Evolutionary conservation across 139 green algal genomes (phyloP).

Genomic region (Tetraselmis chui): DNA sequence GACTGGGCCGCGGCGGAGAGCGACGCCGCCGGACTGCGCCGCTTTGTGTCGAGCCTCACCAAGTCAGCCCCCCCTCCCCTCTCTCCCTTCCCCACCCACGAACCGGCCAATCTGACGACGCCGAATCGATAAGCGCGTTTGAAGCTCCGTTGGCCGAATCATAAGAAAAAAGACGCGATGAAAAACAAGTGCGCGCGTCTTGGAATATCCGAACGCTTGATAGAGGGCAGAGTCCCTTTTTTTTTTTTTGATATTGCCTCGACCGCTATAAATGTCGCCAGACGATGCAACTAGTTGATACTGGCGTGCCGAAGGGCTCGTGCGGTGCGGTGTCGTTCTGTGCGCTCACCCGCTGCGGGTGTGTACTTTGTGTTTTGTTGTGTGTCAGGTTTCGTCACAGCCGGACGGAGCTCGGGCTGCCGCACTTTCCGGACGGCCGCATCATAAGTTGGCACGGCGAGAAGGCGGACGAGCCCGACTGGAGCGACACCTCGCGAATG

Average conservation of each 20-base stretch:
- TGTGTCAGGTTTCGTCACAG: slow-evolving; percentile 5
- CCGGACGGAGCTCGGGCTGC: neutral
- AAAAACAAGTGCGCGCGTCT: too few relatives aligned
- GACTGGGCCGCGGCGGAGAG: slow-evolving; percentile 40
- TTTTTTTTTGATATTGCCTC: too few relatives aligned
- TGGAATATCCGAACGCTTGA: too few relatives aligned
- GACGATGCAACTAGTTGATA: too few relatives aligned
- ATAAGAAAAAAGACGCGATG: too few relatives aligned
- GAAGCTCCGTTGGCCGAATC: too few relatives aligned
- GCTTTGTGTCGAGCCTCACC: slow-evolving; percentile 50
- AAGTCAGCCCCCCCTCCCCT: neutral
- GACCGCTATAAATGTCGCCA: too few relatives aligned
- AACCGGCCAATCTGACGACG: too few relatives aligned
- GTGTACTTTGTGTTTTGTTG: neutral
- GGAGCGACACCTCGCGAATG: slow-evolving; percentile 77
- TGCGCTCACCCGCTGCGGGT: neutral
- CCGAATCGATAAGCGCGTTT: too few relatives aligned
- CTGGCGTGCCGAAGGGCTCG: too few relatives aligned
- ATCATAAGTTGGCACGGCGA: slow-evolving; percentile 87
- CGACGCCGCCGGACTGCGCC: slow-evolving; percentile 46
- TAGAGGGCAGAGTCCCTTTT: too few relatives aligned
- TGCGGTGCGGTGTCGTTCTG: too few relatives aligned
- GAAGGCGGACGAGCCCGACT: slow-evolving; percentile 66
- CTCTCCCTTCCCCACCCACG: neutral
- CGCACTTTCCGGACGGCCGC: slow-evolving; percentile 26